Percentiles rank a stretch among this genome's conserved stretches.
Evolutionary conservation across 2,329 filamentous ascomycete species (phyloP).

Genomic region (Sporothrix variecibatus): DNA sequence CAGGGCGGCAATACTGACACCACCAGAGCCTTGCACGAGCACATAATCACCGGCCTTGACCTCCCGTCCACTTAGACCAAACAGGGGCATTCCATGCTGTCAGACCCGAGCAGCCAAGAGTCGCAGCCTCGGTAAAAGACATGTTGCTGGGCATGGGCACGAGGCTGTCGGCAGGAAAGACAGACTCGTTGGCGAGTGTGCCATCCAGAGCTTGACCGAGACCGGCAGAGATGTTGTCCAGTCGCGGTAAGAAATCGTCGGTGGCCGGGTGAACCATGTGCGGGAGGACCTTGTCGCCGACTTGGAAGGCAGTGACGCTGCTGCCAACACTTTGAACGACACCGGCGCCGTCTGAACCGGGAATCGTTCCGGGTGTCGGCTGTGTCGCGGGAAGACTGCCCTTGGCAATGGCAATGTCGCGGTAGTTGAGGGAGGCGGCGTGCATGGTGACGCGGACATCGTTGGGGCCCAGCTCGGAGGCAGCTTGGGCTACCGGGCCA

Average conservation of each 20-base stretch:
- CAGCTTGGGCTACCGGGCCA: not conserved
- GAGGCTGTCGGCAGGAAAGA: slow-evolving; percentile 68
- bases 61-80: slow-evolving; percentile 49
- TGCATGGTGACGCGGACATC: slow-evolving; percentile 70
- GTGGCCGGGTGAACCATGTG: slow-evolving; percentile 6
- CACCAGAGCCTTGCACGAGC: slow-evolving; percentile 70
- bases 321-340: slow-evolving; percentile 56
- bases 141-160: slow-evolving; percentile 63
- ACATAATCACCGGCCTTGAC: slow-evolving; percentile 60
- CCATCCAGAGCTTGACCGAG: slow-evolving; percentile 54
- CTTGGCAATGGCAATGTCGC: slow-evolving; percentile 53
- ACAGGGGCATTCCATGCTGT: slow-evolving; percentile 68
- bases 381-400: slow-evolving; percentile 30
- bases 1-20: slow-evolving; percentile 67
- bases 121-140: slow-evolving; percentile 54
- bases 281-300: slow-evolving; percentile 39
- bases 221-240: slow-evolving; percentile 58
- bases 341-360: slow-evolving; percentile 57
- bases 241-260: slow-evolving; percentile 54
- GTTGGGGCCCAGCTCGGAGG: slow-evolving; percentile 37
- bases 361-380: slow-evolving; percentile 47
- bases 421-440: slow-evolving; percentile 57
- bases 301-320: slow-evolving; percentile 43
- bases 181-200: slow-evolving; percentile 65
- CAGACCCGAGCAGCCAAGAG: slow-evolving; percentile 60